These are phyloP conservation scores for barrel medic (Medicago truncatula) DNA, from an alignment of 306 rosid species.

Conservation along the genomic window MtrunA17r5.0-ANR NC_053046.1:43425501-43426000, in stretches of 20 bases:
- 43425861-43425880: constrained; percentile 49
- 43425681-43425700: not conserved
- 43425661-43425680: not conserved
- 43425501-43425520: not conserved
- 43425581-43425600: too few relatives aligned
- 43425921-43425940: constrained; percentile 51
- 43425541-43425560: not conserved
- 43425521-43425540: not conserved
- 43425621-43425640: not conserved
- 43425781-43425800: not conserved
- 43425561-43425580: not conserved
- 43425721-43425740: too few relatives aligned
- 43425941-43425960: constrained; percentile 68
- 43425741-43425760: too few relatives aligned
- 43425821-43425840: constrained; percentile 61
- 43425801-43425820: constrained; percentile 57
- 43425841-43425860: constrained; percentile 66
- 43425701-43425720: constrained; percentile 7
- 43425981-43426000: constrained; percentile 76
- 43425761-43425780: constrained; percentile 10
- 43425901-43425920: constrained; percentile 72
- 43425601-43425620: not conserved
- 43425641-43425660: not conserved
- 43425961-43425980: constrained; percentile 82
- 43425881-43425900: constrained; percentile 84